Evolutionary conservation across 176 grass and related monocot genomes (phyloP).

Genomic region (Eragrostis nindensis): DNA sequence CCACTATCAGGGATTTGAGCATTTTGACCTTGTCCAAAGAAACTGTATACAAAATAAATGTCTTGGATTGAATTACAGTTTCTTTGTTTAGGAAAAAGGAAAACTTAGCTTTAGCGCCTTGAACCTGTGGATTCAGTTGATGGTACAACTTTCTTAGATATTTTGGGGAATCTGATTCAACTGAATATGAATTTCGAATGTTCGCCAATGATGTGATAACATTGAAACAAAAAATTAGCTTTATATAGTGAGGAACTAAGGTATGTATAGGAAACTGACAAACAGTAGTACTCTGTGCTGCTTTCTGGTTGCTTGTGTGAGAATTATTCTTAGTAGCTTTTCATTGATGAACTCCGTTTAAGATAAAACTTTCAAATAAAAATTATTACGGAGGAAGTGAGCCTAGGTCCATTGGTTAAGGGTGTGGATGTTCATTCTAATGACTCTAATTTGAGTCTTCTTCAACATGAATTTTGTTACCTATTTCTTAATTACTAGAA

Average conservation of each 20-base stretch:
- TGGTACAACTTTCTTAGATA: neutral
- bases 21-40: neutral
- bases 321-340: constrained; percentile 3
- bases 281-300: neutral
- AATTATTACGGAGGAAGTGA: neutral
- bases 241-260: neutral
- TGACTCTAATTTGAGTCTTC: too few relatives aligned
- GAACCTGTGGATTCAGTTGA: neutral
- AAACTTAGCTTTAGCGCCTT: neutral
- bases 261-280: constrained; percentile 21
- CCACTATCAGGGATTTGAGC: neutral
- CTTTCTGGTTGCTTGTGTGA: neutral
- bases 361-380: neutral
- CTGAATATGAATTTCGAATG: neutral
- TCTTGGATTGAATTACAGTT: neutral
- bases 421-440: too few relatives aligned
- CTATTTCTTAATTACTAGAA: too few relatives aligned
- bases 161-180: neutral
- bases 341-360: constrained; percentile 1
- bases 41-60: neutral
- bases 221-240: neutral
- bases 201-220: neutral
- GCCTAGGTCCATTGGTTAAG: too few relatives aligned
- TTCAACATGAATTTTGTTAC: too few relatives aligned
- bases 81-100: neutral